phyloP scores from a whole-genome alignment of 495 filamentous ascomycete species.

The Rhizodiscina lignyota region DNA sequence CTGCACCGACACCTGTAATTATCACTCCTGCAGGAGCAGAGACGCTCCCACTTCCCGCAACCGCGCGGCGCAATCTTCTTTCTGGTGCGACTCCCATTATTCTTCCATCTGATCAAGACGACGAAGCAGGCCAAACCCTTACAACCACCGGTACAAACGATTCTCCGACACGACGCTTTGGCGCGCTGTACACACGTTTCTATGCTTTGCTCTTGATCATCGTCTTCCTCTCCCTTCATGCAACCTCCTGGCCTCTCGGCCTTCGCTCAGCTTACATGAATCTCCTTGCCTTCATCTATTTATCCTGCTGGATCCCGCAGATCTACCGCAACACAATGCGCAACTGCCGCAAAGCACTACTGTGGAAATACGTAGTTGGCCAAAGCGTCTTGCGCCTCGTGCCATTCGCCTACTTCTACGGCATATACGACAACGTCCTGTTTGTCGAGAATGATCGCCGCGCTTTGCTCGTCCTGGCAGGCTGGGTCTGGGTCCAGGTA shows the following conservation, averaged over 20 bases:
- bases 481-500: conserved; percentile 90
- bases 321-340: conserved; percentile 79
- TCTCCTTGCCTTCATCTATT: conserved; percentile 47
- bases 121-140: conserved; percentile 31
- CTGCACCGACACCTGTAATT: conserved; percentile 1
- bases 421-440: conserved; percentile 54
- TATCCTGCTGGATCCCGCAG: conserved; percentile 85
- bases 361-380: conserved; percentile 76
- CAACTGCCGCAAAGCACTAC: conserved; percentile 75
- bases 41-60: conserved; percentile 46
- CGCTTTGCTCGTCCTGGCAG: conserved; percentile 42
- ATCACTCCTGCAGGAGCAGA: conserved; percentile 20
- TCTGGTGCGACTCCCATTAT: conserved; percentile 49
- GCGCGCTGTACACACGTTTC: conserved; percentile 65
- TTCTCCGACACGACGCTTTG: conserved; percentile 37
- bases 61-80: conserved; percentile 30
- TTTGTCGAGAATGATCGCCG: conserved; percentile 52
- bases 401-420: conserved; percentile 72
- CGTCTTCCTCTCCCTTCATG: conserved; percentile 59
- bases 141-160: conserved; percentile 12
- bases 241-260: conserved; percentile 55
- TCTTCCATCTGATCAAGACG: conserved; percentile 71
- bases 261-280: conserved; percentile 56
- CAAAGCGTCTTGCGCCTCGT: conserved; percentile 59
- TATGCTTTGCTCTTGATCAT: conserved; percentile 52